These are phyloP conservation scores for Isoetes taiwanensis DNA, from an alignment of 75 land plant genomes.

Conservation along the genomic window DNA sequence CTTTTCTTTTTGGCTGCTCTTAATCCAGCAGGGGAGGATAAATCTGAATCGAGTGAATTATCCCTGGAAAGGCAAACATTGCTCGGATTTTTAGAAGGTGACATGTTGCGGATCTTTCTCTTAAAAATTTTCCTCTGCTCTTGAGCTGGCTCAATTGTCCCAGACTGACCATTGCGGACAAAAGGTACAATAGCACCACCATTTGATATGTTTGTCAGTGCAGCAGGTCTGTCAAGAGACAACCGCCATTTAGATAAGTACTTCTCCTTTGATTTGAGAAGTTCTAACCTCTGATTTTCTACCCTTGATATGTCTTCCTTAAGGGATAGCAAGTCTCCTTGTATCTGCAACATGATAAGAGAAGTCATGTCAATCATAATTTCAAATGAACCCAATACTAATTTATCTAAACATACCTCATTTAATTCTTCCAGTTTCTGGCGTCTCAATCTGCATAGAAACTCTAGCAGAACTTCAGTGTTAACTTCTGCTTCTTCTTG, in stretches of 20 bases:
- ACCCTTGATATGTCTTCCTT: neutral
- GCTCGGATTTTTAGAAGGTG: neutral
- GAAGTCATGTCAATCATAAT: neutral
- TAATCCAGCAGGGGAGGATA: neutral
- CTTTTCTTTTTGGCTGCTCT: too few relatives aligned
- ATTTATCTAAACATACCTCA: slow-evolving; percentile 1
- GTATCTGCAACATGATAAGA: neutral
- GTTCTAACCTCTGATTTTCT: neutral
- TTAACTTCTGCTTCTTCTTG: slow-evolving; percentile 7
- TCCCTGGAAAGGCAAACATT: too few relatives aligned
- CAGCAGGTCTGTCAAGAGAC: neutral
- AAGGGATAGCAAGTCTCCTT: slow-evolving; percentile 3
- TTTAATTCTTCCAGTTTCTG: slow-evolving; percentile 2
- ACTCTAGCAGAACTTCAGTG: slow-evolving; percentile 4
- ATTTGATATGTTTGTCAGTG: too few relatives aligned
- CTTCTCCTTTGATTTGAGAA: neutral
- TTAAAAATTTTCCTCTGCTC: neutral
- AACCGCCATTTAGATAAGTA: neutral
- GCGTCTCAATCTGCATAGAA: neutral
- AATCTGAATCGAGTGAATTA: neutral
- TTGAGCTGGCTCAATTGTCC: neutral
- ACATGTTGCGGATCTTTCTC: neutral
- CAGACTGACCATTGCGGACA: neutral
- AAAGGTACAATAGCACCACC: neutral
- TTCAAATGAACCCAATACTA: neutral